These are phyloP conservation scores for Thinopyrum elongatum DNA, from an alignment of 176 grass and related monocot species.

Conservation along the genomic window DNA sequence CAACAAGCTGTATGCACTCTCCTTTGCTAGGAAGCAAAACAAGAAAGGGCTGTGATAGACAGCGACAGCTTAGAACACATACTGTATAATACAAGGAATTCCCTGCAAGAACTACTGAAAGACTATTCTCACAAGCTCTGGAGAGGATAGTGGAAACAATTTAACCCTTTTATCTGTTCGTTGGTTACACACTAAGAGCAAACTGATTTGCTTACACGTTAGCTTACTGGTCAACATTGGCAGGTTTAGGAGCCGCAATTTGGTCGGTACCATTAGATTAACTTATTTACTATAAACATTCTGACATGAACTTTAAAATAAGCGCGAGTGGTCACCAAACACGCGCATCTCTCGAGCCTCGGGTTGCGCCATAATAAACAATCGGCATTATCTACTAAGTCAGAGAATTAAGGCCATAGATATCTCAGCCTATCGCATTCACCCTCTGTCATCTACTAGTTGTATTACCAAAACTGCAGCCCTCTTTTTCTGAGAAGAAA, in stretches of 20 bases:
- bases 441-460: background rate
- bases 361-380: background rate
- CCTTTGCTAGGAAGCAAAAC: conserved; percentile 22
- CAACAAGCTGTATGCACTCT: conserved; percentile 6
- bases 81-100: background rate
- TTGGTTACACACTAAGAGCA: background rate
- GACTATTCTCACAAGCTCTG: background rate
- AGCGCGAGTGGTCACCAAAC: background rate
- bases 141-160: background rate
- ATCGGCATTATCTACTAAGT: background rate
- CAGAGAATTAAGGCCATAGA: background rate
- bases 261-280: background rate
- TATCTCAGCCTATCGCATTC: background rate
- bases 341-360: background rate
- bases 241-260: background rate
- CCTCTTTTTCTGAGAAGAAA: background rate
- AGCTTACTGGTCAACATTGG: conserved; percentile 1
- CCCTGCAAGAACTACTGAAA: background rate
- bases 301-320: conserved; percentile 1
- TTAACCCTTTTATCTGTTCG: background rate
- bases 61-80: background rate
- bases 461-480: background rate
- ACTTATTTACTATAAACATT: background rate
- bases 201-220: background rate
- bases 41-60: background rate